Evolutionary conservation across 441 rosid genomes (phyloP).

Genomic region (Sinapis alba): DNA sequence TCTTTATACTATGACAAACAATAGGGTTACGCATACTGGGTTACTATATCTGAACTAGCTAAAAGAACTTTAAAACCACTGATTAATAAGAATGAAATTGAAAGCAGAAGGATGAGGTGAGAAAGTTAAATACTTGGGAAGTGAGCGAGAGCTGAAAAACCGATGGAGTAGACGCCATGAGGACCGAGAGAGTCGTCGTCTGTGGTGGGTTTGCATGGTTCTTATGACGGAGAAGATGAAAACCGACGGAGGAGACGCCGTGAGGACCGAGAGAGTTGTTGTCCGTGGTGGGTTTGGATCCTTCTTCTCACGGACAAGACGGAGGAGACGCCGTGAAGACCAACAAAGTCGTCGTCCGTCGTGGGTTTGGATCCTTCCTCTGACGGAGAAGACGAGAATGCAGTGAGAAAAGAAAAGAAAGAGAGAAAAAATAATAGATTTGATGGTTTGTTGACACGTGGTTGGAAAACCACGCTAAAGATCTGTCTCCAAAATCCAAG

Average conservation of each 20-base stretch:
- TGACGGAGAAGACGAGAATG: too few species aligned
- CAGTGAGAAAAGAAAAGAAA: too few species aligned
- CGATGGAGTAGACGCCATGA: constrained; percentile 65
- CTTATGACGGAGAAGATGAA: too few species aligned
- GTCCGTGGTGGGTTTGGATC: background rate
- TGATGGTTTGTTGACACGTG: too few species aligned
- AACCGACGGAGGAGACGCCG: too few species aligned
- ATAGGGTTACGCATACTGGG: too few species aligned
- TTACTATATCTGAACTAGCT: too few species aligned
- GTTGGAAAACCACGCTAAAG: too few species aligned
- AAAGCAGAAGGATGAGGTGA: background rate
- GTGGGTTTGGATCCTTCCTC: background rate
- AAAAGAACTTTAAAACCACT: too few species aligned
- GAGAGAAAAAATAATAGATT: too few species aligned
- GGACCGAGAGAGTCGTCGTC: constrained; percentile 54
- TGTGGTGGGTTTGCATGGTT: constrained; percentile 46
- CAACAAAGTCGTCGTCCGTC: background rate
- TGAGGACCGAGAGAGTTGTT: background rate
- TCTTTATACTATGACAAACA: too few species aligned
- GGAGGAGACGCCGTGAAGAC: background rate
- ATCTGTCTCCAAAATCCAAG: too few species aligned
- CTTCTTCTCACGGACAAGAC: background rate
- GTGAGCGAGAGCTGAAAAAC: constrained; percentile 82
- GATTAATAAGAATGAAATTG: background rate
- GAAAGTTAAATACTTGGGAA: constrained; percentile 53